Percentiles rank a stretch among this genome's conserved stretches.
Evolutionary conservation across 208 protist species (phyloP).

Genomic region (Crithidia fasciculata): DNA sequence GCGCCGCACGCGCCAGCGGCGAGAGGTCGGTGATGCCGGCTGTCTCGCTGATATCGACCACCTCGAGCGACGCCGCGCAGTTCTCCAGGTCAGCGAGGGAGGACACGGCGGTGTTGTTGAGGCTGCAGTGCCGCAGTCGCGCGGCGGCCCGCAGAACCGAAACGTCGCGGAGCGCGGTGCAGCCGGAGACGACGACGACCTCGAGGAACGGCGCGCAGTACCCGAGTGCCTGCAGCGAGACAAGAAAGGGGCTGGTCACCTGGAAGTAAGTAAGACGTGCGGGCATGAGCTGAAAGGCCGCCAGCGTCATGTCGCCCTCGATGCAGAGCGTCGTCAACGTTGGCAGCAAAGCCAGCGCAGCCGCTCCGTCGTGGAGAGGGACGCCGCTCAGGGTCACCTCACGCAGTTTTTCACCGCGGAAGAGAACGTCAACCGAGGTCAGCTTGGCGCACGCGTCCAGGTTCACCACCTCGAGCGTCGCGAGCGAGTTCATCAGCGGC

Average conservation of each 20-base stretch:
- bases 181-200: conserved; percentile 9
- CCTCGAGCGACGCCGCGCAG: conserved; percentile 4
- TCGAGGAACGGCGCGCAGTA: conserved; percentile 6
- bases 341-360: conserved; percentile 9
- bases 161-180: conserved; percentile 2
- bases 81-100: not conserved
- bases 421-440: not conserved
- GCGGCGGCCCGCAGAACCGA: not conserved
- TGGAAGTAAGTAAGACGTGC: conserved; percentile 6
- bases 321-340: conserved; percentile 1
- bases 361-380: conserved; percentile 2
- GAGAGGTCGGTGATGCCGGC: not conserved
- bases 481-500: not conserved
- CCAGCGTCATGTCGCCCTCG: conserved; percentile 5
- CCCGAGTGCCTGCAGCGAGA: not conserved
- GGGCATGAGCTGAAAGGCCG: conserved; percentile 2
- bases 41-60: conserved; percentile 1
- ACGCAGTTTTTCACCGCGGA: conserved; percentile 6
- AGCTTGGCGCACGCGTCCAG: conserved; percentile 2
- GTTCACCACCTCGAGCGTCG: not conserved
- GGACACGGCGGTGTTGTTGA: conserved; percentile 14
- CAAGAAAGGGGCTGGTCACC: not conserved
- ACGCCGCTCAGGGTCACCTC: conserved; percentile 4
- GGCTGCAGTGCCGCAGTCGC: conserved; percentile 1
- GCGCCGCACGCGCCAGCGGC: conserved; percentile 1